Base-by-base conservation (phyloP, 202 grass and related monocot species). In the Panicum hallii region DNA sequence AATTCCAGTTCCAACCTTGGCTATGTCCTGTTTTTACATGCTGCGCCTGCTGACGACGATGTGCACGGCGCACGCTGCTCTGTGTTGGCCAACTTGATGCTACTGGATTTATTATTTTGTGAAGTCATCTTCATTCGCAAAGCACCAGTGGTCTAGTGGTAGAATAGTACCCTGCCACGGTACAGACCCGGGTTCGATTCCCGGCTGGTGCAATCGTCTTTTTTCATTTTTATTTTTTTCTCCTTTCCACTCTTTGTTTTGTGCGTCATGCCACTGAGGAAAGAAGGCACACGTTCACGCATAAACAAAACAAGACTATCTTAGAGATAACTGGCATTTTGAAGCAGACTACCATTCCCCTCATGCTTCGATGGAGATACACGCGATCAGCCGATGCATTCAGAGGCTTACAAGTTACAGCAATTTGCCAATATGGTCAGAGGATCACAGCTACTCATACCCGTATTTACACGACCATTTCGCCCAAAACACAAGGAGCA, bases 131-230 rank as follows among this genome's bases (percentile, higher is more conserved):
- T 1, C 1, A 26, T 26, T 0, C 26, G 26, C 26, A 0, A 26
- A 2, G 50, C 95, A 98, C 93, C 93, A 95, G 95, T 98, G 93
- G 93, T 98, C 95, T 98, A 98, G 95, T 95, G 95, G 91, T 98
- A 98, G 93, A 98, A 93, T 95, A 95, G 95, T 98, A 98, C 91
- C 91, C 95, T 98, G 95, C 95, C 95, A 98, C 93, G 95, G 93
- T 98, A 92, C 88, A 92, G 86, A 94, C 90, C 93, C 93, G 91
- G 90, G 97, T 97, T 99, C 93, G 97, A 97, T 97, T 99, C 91
- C 91, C 91, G 91, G 93, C 97, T 99, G 90, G 93, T 94, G 97
- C 96, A 93, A 0, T 0, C 0, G 2, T 32, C 32, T 3, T 67
- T 36, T 1, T 17, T 40, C 69, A 1, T 68, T 36, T 1, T 17